Percentiles rank a stretch among this genome's conserved stretches.
Evolutionary conservation across 495 filamentous ascomycete genomes (phyloP).

Genomic region (Trichocladium antarcticum): DNA sequence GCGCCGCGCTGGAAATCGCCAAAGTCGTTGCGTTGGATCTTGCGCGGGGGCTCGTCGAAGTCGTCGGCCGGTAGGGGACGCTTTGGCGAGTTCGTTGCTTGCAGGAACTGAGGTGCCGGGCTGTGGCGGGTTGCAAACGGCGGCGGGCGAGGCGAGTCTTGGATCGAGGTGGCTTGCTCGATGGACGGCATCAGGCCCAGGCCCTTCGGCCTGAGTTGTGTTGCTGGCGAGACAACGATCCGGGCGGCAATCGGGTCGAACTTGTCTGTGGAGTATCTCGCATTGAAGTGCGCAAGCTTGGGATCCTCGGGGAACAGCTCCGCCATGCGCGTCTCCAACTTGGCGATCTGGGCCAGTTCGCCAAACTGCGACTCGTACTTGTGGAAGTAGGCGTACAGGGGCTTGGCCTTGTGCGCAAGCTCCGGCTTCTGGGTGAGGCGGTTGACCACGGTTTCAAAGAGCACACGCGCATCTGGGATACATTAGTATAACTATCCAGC

Average conservation of each 20-base stretch:
- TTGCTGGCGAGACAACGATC: constrained; percentile 68
- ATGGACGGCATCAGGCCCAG: constrained; percentile 38
- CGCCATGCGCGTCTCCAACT: constrained; percentile 82
- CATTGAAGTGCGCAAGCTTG: constrained; percentile 58
- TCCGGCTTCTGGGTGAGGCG: constrained; percentile 64
- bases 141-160: constrained; percentile 39
- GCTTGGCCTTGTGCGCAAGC: constrained; percentile 60
- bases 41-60: constrained; percentile 71
- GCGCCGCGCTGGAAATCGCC: constrained; percentile 50
- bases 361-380: constrained; percentile 91
- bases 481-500: neutral
- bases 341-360: constrained; percentile 75
- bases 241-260: constrained; percentile 59
- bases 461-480: constrained; percentile 71
- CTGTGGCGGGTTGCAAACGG: constrained; percentile 28
- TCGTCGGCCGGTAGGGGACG: constrained; percentile 59
- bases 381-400: constrained; percentile 80
- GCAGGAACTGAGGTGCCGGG: constrained; percentile 41
- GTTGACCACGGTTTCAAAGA: constrained; percentile 85
- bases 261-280: constrained; percentile 53
- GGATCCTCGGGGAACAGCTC: constrained; percentile 86
- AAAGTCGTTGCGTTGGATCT: constrained; percentile 35
- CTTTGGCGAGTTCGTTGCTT: constrained; percentile 61
- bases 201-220: constrained; percentile 57
- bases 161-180: constrained; percentile 40